These are phyloP conservation scores for Vachellia collinsii DNA, from an alignment of 306 rosid species.

Conservation along the genomic window DNA sequence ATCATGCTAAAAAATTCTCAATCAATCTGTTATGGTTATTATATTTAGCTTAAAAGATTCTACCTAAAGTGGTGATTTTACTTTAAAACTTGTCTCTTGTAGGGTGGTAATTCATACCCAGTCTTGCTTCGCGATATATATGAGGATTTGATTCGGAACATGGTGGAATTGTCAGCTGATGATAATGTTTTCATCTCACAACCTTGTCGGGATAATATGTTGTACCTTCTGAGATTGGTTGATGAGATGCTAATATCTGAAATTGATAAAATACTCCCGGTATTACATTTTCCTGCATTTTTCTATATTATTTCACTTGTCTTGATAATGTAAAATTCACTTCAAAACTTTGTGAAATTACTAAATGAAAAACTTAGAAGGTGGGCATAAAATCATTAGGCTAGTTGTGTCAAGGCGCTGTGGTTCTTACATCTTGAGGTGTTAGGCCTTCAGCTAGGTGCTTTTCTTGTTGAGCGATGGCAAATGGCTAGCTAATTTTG, in stretches of 20 bases:
- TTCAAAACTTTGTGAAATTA: not conserved
- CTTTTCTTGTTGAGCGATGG: not conserved
- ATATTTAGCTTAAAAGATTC: conserved; percentile 4
- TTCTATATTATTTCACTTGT: conserved; percentile 22
- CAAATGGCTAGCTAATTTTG: not conserved
- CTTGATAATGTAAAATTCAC: conserved; percentile 14
- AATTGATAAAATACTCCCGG: conserved; percentile 83
- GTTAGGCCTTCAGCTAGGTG: not conserved
- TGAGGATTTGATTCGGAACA: conserved; percentile 70
- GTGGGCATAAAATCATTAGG: conserved; percentile 4
- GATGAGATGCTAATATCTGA: conserved; percentile 91
- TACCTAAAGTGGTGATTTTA: conserved; percentile 32
- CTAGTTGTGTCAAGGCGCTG: not conserved
- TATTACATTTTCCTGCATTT: conserved; percentile 46
- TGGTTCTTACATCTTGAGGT: not conserved
- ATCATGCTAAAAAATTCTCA: conserved; percentile 31
- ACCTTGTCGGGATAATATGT: conserved; percentile 93
- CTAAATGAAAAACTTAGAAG: not conserved
- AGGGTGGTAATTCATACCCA: conserved; percentile 62
- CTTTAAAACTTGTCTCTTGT: conserved; percentile 38
- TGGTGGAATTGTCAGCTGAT: conserved; percentile 72
- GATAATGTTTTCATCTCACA: conserved; percentile 80
- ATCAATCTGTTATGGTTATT: conserved; percentile 26
- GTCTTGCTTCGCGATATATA: conserved; percentile 81
- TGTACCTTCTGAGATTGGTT: conserved; percentile 79